Conservation (phyloP, 371 early-diverging fungal species). For the Funneliformis caledonium region DNA sequence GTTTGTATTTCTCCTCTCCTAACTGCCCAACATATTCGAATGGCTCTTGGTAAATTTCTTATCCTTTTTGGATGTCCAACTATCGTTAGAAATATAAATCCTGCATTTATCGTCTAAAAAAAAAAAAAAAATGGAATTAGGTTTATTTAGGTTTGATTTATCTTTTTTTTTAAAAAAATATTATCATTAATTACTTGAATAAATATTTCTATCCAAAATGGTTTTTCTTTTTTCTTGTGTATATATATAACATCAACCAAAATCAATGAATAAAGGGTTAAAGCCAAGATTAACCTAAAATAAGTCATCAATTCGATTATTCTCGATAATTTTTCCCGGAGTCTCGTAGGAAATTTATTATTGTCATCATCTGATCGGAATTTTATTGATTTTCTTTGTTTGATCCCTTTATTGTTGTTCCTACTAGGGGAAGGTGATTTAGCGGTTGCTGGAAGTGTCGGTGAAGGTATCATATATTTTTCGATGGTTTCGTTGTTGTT, state of each 20-base stretch:
- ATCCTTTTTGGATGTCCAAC: slow-evolving; percentile 28
- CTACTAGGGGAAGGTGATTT: not conserved
- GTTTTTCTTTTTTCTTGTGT: not conserved
- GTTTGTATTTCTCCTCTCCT: not conserved
- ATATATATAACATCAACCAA: slow-evolving; percentile 12
- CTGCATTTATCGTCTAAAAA: slow-evolving; percentile 9
- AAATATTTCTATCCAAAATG: slow-evolving; percentile 28
- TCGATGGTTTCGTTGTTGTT: not conserved
- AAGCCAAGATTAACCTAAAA: slow-evolving; percentile 2
- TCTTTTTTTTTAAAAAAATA: not conserved
- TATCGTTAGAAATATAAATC: slow-evolving; percentile 22
- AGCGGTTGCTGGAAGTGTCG: not conserved
- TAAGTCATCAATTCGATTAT: not conserved
- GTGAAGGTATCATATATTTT: not conserved
- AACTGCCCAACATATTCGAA: slow-evolving; percentile 1
- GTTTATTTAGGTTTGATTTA: not conserved
- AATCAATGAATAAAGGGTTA: slow-evolving; percentile 20
- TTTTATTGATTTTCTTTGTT: not conserved
- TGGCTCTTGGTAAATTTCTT: slow-evolving; percentile 23
- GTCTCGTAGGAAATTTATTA: not conserved
- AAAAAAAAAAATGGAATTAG: not conserved
- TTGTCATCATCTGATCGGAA: not conserved
- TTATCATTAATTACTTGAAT: not conserved
- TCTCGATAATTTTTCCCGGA: slow-evolving; percentile 1
- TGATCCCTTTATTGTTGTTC: not conserved